Conservation (phyloP, 257 asterid species). For the Primulina eburnea region DNA sequence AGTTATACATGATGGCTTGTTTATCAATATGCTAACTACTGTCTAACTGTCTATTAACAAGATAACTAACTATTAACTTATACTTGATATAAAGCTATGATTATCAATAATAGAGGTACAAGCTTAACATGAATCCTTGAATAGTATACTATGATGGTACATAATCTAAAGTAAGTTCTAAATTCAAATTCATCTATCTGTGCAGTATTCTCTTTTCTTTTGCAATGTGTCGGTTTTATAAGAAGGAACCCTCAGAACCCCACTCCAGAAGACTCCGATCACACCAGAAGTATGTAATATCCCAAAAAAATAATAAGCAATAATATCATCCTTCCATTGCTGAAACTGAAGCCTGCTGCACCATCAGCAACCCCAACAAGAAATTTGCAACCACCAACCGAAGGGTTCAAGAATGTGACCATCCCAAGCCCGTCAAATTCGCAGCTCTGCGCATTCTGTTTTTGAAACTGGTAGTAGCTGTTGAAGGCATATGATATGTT, state of each 20-base stretch:
- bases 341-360: constrained; percentile 35
- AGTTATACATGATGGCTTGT: no score
- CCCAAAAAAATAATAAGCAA: constrained; percentile 37
- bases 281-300: constrained; percentile 29
- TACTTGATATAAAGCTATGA: no score
- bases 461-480: constrained; percentile 74
- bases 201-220: constrained; percentile 37
- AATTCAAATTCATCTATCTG: constrained; percentile 29
- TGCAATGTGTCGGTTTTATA: constrained; percentile 24
- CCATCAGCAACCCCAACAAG: constrained; percentile 69
- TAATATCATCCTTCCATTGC: constrained; percentile 20
- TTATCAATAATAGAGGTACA: constrained; percentile 2
- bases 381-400: constrained; percentile 74
- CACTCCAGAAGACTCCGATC: constrained; percentile 32
- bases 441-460: constrained; percentile 71
- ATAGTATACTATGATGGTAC: constrained; percentile 11
- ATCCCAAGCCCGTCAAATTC: constrained; percentile 95
- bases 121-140: constrained; percentile 17
- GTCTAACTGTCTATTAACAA: no score
- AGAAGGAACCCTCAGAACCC: constrained; percentile 37
- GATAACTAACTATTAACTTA: no score
- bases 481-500: constrained; percentile 89
- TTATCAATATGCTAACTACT: no score
- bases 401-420: constrained; percentile 89
- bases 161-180: constrained; percentile 23